A percentile compares a stretch with the other conserved stretches of the same genome.
Conservation (phyloP, 2,329 filamentous ascomycete species). For the Teratosphaeria viscida region DNA sequence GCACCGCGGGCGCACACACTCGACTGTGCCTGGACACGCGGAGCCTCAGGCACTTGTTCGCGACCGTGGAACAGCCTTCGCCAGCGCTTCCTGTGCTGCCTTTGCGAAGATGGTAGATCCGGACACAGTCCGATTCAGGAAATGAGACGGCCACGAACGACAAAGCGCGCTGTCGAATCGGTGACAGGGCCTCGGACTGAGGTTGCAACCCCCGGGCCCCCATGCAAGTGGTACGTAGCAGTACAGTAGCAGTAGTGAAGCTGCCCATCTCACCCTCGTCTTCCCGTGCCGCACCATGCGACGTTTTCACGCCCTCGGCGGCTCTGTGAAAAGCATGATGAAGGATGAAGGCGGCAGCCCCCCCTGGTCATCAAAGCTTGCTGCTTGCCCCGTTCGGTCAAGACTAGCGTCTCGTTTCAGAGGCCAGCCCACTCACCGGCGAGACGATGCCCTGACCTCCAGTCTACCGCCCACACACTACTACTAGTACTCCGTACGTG, state of each 20-base stretch:
- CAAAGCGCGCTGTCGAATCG: conserved; percentile 8
- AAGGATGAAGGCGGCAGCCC: neutral
- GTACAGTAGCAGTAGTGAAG: conserved; percentile 1
- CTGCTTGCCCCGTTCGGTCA: neutral
- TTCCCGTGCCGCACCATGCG: conserved; percentile 1
- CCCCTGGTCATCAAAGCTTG: neutral
- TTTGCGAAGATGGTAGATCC: conserved; percentile 6
- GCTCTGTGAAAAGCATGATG: conserved; percentile 2
- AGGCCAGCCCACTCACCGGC: neutral
- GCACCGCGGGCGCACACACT: neutral
- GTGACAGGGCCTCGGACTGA: neutral
- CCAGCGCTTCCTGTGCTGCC: neutral
- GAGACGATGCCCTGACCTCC: neutral
- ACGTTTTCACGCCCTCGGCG: conserved; percentile 1
- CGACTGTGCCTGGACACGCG: neutral
- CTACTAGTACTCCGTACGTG: neutral
- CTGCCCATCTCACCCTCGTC: conserved; percentile 9
- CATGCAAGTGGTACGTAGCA: conserved; percentile 2
- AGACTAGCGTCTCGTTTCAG: conserved; percentile 3
- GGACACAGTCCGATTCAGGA: conserved; percentile 12
- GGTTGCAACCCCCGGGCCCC: neutral
- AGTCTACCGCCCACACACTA: neutral
- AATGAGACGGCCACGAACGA: conserved; percentile 12
- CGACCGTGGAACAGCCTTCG: neutral
- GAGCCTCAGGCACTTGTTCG: neutral